A percentile compares a stretch with the other conserved stretches of the same genome.
phyloP scores from a whole-genome alignment of 2,329 filamentous ascomycete species.

The Ophioceras dolichostomum region DNA sequence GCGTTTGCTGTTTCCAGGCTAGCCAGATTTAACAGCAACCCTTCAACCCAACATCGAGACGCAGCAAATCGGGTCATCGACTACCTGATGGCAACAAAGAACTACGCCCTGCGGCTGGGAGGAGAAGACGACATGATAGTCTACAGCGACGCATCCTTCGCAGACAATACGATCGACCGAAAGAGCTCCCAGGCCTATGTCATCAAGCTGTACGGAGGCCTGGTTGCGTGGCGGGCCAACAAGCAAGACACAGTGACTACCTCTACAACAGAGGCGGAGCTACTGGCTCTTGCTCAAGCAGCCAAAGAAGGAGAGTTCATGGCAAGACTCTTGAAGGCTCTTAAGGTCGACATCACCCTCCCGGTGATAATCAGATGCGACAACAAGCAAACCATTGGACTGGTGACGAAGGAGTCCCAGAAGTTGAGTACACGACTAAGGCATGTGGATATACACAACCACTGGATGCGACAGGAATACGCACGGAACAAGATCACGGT shows the following conservation, averaged over 20 bases:
- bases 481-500: background rate
- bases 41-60: background rate
- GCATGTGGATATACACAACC: background rate
- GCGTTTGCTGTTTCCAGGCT: background rate
- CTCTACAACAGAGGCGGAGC: slow-evolving; percentile 4
- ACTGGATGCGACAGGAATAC: background rate
- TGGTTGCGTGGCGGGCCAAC: slow-evolving; percentile 3
- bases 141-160: slow-evolving; percentile 1
- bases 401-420: background rate
- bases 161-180: background rate
- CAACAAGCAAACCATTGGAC: background rate
- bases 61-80: background rate
- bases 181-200: background rate
- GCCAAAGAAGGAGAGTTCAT: background rate
- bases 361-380: background rate
- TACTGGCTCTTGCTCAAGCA: slow-evolving; percentile 1
- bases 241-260: slow-evolving; percentile 5
- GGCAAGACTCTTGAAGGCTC: background rate
- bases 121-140: background rate
- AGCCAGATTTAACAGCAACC: background rate
- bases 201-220: slow-evolving; percentile 1
- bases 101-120: background rate
- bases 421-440: background rate
- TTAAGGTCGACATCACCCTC: background rate
- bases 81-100: background rate